Conservation (phyloP, 352 stramenopile genomes). For the Globisporangium mamillatum region DNA sequence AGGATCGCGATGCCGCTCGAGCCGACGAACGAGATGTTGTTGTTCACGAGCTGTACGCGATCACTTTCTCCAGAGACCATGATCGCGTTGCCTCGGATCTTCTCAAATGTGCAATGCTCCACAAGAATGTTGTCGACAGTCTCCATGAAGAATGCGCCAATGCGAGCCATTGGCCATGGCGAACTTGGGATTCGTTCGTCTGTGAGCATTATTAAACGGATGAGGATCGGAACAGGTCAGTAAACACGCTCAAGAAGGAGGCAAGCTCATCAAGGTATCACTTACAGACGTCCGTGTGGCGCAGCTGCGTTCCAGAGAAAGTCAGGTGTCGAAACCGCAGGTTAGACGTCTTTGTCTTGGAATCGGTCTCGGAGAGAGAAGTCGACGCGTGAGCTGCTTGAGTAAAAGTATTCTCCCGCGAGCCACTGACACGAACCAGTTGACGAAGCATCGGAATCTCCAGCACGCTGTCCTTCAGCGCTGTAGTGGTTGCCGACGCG, state of each 20-base stretch:
- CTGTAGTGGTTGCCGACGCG: constrained; percentile 18
- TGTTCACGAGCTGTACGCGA: constrained; percentile 50
- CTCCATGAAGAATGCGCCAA: constrained; percentile 66
- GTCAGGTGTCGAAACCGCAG: constrained; percentile 56
- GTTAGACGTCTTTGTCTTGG: constrained; percentile 28
- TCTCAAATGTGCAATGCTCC: constrained; percentile 63
- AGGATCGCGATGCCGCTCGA: constrained; percentile 51
- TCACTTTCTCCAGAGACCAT: constrained; percentile 59
- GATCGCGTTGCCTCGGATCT: constrained; percentile 68
- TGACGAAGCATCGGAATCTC: constrained; percentile 64
- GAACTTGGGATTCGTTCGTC: constrained; percentile 42
- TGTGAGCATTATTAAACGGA: constrained; percentile 6
- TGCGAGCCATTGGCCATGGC: constrained; percentile 50
- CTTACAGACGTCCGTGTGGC: constrained; percentile 60
- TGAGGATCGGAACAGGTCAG: background rate
- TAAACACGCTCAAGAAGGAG: background rate
- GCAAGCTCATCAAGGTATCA: background rate
- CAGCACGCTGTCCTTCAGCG: constrained; percentile 28
- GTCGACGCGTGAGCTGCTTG: constrained; percentile 37
- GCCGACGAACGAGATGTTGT: constrained; percentile 70
- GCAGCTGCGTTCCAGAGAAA: constrained; percentile 61
- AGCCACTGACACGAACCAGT: constrained; percentile 58
- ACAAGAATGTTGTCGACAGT: constrained; percentile 45
- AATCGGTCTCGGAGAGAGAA: constrained; percentile 46
- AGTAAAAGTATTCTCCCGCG: constrained; percentile 49